Evolutionary conservation across 225 moss, liverwort and hornwort genomes (phyloP).

Genomic region (Ulota crispa): DNA sequence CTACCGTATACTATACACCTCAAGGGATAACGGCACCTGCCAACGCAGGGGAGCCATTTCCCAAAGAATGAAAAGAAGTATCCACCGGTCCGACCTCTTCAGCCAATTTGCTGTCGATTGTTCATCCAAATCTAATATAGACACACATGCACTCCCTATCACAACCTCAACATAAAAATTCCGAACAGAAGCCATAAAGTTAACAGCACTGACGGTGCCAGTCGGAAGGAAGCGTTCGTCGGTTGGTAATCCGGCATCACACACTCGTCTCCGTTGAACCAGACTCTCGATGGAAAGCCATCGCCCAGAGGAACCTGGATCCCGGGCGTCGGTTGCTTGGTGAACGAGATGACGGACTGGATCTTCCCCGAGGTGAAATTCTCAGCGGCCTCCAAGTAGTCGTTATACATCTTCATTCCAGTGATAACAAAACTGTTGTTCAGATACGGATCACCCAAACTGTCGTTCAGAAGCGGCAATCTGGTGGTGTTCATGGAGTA

Average conservation of each 20-base stretch:
- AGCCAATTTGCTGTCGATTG: slow-evolving; percentile 31
- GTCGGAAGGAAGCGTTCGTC: slow-evolving; percentile 24
- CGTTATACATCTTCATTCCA: slow-evolving; percentile 33
- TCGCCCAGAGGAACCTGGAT: slow-evolving; percentile 41
- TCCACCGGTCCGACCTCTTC: slow-evolving; percentile 29
- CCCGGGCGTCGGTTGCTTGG: slow-evolving; percentile 41
- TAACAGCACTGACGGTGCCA: not conserved
- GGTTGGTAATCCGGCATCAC: slow-evolving; percentile 45
- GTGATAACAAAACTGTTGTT: slow-evolving; percentile 50
- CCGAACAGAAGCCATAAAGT: not conserved
- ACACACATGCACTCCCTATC: slow-evolving; percentile 6
- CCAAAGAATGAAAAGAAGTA: slow-evolving; percentile 41
- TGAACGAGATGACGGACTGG: slow-evolving; percentile 61
- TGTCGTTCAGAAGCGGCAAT: slow-evolving; percentile 48
- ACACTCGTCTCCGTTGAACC: slow-evolving; percentile 91
- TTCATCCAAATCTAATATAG: slow-evolving; percentile 20
- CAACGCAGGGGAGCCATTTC: too few species aligned
- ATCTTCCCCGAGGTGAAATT: slow-evolving; percentile 58
- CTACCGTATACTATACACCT: slow-evolving; percentile 47
- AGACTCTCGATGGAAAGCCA: slow-evolving; percentile 62
- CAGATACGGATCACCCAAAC: slow-evolving; percentile 3
- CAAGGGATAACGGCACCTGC: slow-evolving; percentile 26
- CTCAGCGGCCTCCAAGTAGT: slow-evolving; percentile 50
- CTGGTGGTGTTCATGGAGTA: slow-evolving; percentile 82
- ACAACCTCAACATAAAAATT: not conserved